Evolutionary conservation across 805 yeast genomes (phyloP).

Genomic region (Candida chilensis): DNA sequence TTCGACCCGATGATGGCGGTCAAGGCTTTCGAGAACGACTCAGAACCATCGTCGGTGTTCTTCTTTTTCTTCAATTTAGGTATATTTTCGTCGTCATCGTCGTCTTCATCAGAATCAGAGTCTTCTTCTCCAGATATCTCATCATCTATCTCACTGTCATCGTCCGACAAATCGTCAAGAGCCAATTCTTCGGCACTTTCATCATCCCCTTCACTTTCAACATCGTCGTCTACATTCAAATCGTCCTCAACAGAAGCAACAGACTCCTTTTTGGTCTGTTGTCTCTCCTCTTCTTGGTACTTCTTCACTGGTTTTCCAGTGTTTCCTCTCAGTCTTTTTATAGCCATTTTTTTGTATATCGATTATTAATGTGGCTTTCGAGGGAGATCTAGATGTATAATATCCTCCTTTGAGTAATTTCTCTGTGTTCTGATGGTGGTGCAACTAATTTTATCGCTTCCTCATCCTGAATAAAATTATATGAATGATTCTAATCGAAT

Average conservation of each 20-base stretch:
- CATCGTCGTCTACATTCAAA: conserved; percentile 2
- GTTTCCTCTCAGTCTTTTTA: neutral
- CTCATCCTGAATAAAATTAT: no score
- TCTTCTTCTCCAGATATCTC: conserved; percentile 6
- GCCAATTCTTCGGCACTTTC: conserved; percentile 2
- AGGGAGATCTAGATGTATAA: no score
- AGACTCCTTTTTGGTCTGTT: neutral
- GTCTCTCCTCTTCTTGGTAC: neutral
- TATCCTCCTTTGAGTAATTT: no score
- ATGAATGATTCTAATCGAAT: no score
- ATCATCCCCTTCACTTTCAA: conserved; percentile 4
- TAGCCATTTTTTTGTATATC: neutral
- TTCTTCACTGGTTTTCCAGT: neutral
- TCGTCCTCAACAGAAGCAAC: neutral
- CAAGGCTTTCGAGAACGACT: conserved; percentile 73
- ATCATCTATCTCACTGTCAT: conserved; percentile 14
- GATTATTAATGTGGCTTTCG: neutral
- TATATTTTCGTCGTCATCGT: conserved; percentile 20
- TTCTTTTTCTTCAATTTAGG: conserved; percentile 48
- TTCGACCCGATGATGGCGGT: conserved; percentile 77
- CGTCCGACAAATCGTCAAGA: conserved; percentile 9
- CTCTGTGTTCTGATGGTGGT: no score
- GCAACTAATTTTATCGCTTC: no score
- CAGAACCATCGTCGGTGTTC: conserved; percentile 61
- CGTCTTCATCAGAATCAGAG: conserved; percentile 11